A percentile compares a stretch with the other conserved stretches of the same genome.
phyloP scores from a whole-genome alignment of 768 basidiomycete genomes.

The Glaciozyma martinii region DNA sequence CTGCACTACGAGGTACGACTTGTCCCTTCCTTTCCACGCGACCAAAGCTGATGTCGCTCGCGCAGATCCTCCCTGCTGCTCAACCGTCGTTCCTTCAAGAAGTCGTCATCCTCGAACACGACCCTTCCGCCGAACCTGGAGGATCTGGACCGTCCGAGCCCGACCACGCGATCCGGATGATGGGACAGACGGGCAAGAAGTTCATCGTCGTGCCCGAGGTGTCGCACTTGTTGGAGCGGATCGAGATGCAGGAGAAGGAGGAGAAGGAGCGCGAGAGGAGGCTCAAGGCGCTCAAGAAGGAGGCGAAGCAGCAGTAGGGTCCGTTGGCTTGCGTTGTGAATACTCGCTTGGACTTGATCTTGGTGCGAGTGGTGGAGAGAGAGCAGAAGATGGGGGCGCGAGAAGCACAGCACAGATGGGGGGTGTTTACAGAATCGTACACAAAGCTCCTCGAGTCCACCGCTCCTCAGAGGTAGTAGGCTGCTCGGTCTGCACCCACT shows the following conservation, averaged over 20 bases:
- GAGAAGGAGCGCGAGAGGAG: conserved; percentile 15
- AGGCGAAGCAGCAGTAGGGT: conserved; percentile 18
- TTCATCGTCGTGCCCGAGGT: conserved; percentile 35
- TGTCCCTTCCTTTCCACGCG: neutral
- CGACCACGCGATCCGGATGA: conserved; percentile 27
- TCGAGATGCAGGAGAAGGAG: conserved; percentile 10
- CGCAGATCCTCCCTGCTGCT: conserved; percentile 33
- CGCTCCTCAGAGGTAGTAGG: conserved; percentile 63
- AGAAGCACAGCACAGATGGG: neutral
- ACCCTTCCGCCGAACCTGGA: neutral
- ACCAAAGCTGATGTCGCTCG: neutral
- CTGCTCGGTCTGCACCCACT: conserved; percentile 85
- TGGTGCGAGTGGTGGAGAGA: no score
- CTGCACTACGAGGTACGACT: conserved; percentile 28
- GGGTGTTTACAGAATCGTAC: neutral
- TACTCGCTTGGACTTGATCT: no score
- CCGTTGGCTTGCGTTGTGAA: no score
- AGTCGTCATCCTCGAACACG: conserved; percentile 32
- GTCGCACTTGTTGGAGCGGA: conserved; percentile 21
- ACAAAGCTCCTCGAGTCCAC: neutral
- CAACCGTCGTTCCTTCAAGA: conserved; percentile 35
- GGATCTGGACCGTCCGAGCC: neutral
- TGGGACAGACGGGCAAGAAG: conserved; percentile 36
- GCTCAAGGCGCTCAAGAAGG: conserved; percentile 13
- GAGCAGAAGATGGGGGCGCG: no score